phyloP scores from a whole-genome alignment of 2,329 filamentous ascomycete genomes.

The Epichloe coenophiala region DNA sequence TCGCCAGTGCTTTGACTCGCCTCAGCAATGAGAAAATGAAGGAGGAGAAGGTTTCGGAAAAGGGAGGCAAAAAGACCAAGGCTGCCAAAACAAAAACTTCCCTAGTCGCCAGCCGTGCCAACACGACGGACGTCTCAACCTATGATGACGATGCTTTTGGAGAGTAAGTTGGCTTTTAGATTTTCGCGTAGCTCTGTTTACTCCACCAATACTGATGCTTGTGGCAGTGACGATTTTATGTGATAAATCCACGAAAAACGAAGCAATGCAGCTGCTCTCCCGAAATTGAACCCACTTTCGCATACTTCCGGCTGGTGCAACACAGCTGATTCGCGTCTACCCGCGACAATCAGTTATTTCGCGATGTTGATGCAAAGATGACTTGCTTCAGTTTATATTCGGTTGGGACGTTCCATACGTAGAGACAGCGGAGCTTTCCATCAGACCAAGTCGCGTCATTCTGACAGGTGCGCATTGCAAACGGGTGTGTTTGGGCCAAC shows the following conservation, averaged over 20 bases:
- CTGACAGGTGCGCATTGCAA: neutral
- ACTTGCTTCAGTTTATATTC: neutral
- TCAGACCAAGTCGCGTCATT: neutral
- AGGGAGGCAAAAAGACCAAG: slow-evolving; percentile 93
- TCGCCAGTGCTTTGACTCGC: slow-evolving; percentile 74
- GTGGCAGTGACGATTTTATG: slow-evolving; percentile 55
- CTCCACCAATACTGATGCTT: neutral
- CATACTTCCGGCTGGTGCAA: neutral
- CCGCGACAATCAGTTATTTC: neutral
- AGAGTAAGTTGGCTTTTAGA: slow-evolving; percentile 48
- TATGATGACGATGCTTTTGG: slow-evolving; percentile 74
- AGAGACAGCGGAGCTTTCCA: neutral
- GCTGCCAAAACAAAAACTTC: slow-evolving; percentile 89
- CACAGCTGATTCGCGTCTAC: neutral
- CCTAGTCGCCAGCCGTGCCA: slow-evolving; percentile 52
- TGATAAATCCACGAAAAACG: slow-evolving; percentile 27
- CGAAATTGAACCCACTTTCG: neutral
- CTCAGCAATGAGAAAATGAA: slow-evolving; percentile 96
- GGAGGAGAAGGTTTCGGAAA: slow-evolving; percentile 90
- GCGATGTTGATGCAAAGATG: neutral
- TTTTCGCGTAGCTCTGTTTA: no score
- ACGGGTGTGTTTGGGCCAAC: neutral
- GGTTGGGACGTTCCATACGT: neutral
- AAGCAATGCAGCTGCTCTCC: slow-evolving; percentile 1
- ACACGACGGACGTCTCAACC: slow-evolving; percentile 54